Evolutionary conservation across 305 asterid genomes (phyloP).

Genomic region (Fraxinus albicans): DNA sequence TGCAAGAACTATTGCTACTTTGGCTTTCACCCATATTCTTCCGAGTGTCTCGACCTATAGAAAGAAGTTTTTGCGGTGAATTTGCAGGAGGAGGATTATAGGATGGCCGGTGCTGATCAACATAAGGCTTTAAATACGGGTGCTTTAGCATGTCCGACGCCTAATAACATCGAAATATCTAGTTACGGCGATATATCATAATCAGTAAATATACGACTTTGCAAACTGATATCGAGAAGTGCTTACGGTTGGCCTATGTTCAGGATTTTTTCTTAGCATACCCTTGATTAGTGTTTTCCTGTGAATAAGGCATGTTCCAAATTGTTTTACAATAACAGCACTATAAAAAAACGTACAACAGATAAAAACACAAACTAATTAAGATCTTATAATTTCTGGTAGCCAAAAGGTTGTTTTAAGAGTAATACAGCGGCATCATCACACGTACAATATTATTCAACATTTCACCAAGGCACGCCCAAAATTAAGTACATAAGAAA

Average conservation of each 20-base stretch:
- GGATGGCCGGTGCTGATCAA: conserved; percentile 71
- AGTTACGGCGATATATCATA: neutral
- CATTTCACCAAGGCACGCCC: neutral
- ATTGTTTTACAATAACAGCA: neutral
- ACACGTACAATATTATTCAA: neutral
- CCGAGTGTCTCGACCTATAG: conserved; percentile 34
- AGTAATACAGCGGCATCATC: neutral
- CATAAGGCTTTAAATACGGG: conserved; percentile 79
- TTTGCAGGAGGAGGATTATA: conserved; percentile 29
- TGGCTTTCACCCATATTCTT: conserved; percentile 80
- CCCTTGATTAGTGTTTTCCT: conserved; percentile 89
- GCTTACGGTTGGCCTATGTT: conserved; percentile 89
- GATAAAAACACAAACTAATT: neutral
- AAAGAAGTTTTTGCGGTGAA: conserved; percentile 47
- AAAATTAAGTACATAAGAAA: neutral
- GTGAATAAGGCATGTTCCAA: conserved; percentile 16
- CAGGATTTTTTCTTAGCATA: conserved; percentile 97
- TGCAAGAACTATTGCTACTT: conserved; percentile 90
- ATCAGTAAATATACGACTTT: neutral
- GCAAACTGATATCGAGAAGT: conserved; percentile 20
- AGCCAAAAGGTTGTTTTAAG: neutral
- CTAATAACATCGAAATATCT: conserved; percentile 42
- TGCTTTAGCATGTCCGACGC: conserved; percentile 84
- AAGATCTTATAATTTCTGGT: neutral
- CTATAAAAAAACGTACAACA: too few relatives aligned